Conservation (phyloP, 352 stramenopile species). For the Phytophthora idaei region DNA sequence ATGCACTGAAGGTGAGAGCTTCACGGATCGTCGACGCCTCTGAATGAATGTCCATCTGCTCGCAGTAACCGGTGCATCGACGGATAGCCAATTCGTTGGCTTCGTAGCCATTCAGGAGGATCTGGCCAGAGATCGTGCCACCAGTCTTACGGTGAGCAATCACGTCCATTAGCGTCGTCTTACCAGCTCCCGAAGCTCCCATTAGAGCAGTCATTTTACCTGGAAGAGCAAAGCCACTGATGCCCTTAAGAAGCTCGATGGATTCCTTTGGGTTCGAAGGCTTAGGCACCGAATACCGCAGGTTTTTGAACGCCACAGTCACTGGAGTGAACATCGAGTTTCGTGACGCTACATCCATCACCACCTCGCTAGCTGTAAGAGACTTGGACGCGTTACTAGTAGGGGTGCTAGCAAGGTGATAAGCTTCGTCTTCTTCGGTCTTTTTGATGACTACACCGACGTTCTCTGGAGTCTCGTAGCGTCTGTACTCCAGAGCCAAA, state of each 20-base stretch:
- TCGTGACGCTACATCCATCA: slow-evolving; percentile 26
- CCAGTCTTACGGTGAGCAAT: slow-evolving; percentile 1
- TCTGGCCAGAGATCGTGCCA: neutral
- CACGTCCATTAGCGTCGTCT: slow-evolving; percentile 1
- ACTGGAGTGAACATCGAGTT: slow-evolving; percentile 8
- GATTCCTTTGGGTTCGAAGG: neutral
- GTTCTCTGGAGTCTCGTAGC: neutral
- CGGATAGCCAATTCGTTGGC: slow-evolving; percentile 44
- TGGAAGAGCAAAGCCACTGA: neutral
- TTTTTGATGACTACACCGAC: slow-evolving; percentile 10
- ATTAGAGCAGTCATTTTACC: slow-evolving; percentile 2
- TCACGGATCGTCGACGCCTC: slow-evolving; percentile 73
- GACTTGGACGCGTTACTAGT: slow-evolving; percentile 24
- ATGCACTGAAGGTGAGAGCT: slow-evolving; percentile 25
- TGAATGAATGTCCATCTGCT: slow-evolving; percentile 79
- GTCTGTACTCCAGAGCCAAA: slow-evolving; percentile 43
- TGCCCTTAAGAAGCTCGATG: slow-evolving; percentile 1
- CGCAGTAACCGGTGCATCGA: slow-evolving; percentile 48
- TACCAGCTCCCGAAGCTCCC: neutral
- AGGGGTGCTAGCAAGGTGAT: slow-evolving; percentile 25
- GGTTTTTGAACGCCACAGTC: neutral
- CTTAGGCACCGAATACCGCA: slow-evolving; percentile 1
- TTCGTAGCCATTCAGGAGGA: slow-evolving; percentile 20
- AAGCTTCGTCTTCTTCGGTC: slow-evolving; percentile 15
- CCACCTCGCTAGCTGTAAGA: slow-evolving; percentile 26